A percentile compares a stretch with the other conserved stretches of the same genome.
Conservation (phyloP, 768 basidiomycete genomes). For the Paxillus involutus region DNA sequence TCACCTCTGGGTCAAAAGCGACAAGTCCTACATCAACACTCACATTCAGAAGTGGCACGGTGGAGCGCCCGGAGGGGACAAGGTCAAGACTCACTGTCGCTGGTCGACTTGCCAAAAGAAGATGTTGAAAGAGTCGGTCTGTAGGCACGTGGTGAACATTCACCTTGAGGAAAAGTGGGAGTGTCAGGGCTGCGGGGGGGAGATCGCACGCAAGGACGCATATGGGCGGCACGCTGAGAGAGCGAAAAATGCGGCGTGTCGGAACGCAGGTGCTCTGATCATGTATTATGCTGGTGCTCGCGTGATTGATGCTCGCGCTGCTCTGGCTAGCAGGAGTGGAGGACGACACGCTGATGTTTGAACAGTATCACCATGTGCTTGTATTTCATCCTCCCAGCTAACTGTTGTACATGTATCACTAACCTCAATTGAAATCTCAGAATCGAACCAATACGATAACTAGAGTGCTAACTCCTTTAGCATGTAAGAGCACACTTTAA, state of each 20-base stretch:
- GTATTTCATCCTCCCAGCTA: too few relatives aligned
- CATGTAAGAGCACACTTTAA: too few relatives aligned
- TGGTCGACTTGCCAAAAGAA: conserved; percentile 14
- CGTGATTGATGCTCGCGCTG: conserved; percentile 4
- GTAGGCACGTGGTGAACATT: conserved; percentile 12
- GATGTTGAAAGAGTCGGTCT: conserved; percentile 25
- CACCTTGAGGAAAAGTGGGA: conserved; percentile 17
- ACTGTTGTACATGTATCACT: too few relatives aligned
- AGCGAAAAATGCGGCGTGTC: conserved; percentile 2
- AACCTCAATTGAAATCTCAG: too few relatives aligned
- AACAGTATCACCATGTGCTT: too few relatives aligned
- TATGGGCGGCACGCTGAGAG: conserved; percentile 4
- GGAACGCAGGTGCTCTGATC: conserved; percentile 4
- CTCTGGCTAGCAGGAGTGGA: neutral
- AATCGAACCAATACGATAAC: too few relatives aligned
- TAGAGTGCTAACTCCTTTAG: too few relatives aligned
- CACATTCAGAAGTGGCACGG: conserved; percentile 23
- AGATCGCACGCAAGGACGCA: conserved; percentile 6
- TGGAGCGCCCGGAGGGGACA: conserved; percentile 8
- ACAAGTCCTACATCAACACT: conserved; percentile 10
- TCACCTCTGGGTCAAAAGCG: conserved; percentile 13
- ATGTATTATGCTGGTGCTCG: conserved; percentile 4
- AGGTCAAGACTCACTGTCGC: conserved; percentile 1
- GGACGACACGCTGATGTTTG: too few relatives aligned
- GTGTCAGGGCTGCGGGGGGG: conserved; percentile 13